A percentile compares a stretch with the other conserved stretches of the same genome.
phyloP scores from a whole-genome alignment of 768 basidiomycete species.

The Boletus subcaerulescens region DNA sequence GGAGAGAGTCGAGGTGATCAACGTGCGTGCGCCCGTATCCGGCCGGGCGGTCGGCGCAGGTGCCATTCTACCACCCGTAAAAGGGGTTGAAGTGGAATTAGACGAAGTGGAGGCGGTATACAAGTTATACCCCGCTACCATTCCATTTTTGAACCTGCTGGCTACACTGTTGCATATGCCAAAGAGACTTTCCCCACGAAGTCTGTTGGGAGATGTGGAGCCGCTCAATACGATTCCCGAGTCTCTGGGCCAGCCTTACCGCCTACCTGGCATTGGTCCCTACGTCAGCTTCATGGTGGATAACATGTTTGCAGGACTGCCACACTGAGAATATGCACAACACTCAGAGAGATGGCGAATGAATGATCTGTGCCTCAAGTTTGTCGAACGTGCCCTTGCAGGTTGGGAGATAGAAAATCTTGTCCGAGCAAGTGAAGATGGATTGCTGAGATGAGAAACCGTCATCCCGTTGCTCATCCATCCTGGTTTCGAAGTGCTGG shows the following conservation, averaged over 20 bases:
- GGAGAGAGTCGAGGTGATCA: conserved; percentile 82
- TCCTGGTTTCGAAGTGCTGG: conserved; percentile 86
- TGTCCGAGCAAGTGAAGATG: conserved; percentile 54
- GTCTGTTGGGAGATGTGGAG: conserved; percentile 55
- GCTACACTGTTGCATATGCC: conserved; percentile 81
- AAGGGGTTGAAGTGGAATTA: conserved; percentile 83
- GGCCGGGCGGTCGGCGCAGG: conserved; percentile 27
- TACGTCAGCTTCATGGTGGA: conserved; percentile 88
- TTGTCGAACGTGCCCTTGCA: conserved; percentile 79
- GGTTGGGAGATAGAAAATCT: conserved; percentile 79
- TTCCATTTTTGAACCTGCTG: conserved; percentile 82
- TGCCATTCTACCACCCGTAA: conserved; percentile 47
- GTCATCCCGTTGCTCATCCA: conserved; percentile 64
- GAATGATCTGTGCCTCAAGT: conserved; percentile 80
- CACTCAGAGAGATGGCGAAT: conserved; percentile 83
- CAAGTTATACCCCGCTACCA: conserved; percentile 82
- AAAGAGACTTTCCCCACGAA: conserved; percentile 63
- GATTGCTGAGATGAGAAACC: conserved; percentile 46
- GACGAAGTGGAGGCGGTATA: conserved; percentile 82
- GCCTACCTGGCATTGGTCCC: conserved; percentile 75
- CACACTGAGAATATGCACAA: conserved; percentile 68
- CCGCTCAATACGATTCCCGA: conserved; percentile 77
- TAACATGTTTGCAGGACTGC: conserved; percentile 79
- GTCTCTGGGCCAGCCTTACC: conserved; percentile 73
- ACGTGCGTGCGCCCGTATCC: conserved; percentile 52